phyloP scores from a whole-genome alignment of 139 green algal species.

The Zygnema circumcarinatum region DNA sequence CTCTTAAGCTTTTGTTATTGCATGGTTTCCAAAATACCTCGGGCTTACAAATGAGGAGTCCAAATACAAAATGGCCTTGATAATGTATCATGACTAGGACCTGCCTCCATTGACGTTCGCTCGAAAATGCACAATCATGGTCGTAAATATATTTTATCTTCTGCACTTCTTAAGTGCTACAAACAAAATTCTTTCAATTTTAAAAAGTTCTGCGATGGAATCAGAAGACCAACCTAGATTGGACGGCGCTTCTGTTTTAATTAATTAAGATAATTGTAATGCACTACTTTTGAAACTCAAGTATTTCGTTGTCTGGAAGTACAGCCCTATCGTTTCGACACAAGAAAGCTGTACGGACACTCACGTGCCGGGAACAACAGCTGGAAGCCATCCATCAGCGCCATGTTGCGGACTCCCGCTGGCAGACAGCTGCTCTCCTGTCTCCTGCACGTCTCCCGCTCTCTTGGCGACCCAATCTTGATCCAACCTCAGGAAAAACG shows the following conservation, averaged over 20 bases:
- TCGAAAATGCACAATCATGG: too few relatives aligned
- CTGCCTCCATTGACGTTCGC: too few relatives aligned
- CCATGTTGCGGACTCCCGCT: background rate
- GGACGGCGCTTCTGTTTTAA: too few relatives aligned
- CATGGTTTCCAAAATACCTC: background rate
- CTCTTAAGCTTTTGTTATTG: conserved; percentile 12
- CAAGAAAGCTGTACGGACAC: conserved; percentile 9
- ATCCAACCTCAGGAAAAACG: conserved; percentile 13
- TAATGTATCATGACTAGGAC: too few relatives aligned
- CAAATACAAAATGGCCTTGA: background rate
- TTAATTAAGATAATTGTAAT: conserved; percentile 35
- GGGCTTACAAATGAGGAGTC: background rate
- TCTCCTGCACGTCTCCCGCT: background rate
- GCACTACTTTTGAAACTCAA: too few relatives aligned
- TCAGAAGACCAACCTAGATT: too few relatives aligned
- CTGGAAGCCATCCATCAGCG: conserved; percentile 38
- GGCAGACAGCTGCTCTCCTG: conserved; percentile 28
- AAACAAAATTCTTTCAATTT: conserved; percentile 28
- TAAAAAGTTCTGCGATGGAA: conserved; percentile 18
- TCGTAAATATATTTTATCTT: too few relatives aligned
- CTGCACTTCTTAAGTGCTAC: too few relatives aligned
- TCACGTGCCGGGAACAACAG: conserved; percentile 51
- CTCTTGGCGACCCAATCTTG: conserved; percentile 30
- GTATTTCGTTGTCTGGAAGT: too few relatives aligned
- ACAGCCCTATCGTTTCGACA: conserved; percentile 32